Evolutionary conservation across 352 stramenopile genomes (phyloP).

Genomic region (Globisporangium barbulae): DNA sequence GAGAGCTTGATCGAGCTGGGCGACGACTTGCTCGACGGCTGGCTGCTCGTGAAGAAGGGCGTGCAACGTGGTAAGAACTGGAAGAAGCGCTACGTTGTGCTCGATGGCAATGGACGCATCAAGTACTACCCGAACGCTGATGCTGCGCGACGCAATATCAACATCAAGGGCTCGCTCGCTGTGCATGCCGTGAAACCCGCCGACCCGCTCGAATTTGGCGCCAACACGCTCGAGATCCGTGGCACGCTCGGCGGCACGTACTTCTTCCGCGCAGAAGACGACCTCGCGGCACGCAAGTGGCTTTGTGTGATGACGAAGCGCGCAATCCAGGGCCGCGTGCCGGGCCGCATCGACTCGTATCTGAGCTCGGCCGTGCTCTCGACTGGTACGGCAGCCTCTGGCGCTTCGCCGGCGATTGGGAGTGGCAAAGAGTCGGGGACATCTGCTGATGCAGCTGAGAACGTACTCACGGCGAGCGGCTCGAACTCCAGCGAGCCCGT

Average conservation of each 20-base stretch:
- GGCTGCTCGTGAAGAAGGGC: slow-evolving; percentile 78
- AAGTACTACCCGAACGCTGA: slow-evolving; percentile 83
- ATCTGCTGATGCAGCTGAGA: slow-evolving; percentile 15
- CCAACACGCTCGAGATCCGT: slow-evolving; percentile 72
- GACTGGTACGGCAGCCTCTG: background rate
- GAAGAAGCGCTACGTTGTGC: slow-evolving; percentile 82
- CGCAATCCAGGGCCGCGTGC: slow-evolving; percentile 69
- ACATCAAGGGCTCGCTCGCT: slow-evolving; percentile 71
- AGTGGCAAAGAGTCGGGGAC: background rate
- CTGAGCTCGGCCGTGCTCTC: slow-evolving; percentile 34
- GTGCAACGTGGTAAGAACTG: slow-evolving; percentile 68
- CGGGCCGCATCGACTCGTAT: slow-evolving; percentile 59
- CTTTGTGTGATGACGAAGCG: slow-evolving; percentile 80
- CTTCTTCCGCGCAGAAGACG: slow-evolving; percentile 77
- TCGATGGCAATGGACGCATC: slow-evolving; percentile 69
- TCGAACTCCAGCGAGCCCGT: background rate
- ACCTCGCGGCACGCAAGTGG: slow-evolving; percentile 75
- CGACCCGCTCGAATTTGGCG: slow-evolving; percentile 65
- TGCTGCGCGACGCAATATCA: slow-evolving; percentile 67
- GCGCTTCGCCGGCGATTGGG: background rate
- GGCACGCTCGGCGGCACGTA: slow-evolving; percentile 78
- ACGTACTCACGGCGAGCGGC: slow-evolving; percentile 4
- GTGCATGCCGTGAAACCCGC: slow-evolving; percentile 78
- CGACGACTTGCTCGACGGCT: slow-evolving; percentile 66
- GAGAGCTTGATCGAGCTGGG: slow-evolving; percentile 64